Evolutionary conservation across 2,329 filamentous ascomycete species (phyloP), one percentile per base, ranked within the genome.

Genomic region (Claviceps sorghi): DNA sequence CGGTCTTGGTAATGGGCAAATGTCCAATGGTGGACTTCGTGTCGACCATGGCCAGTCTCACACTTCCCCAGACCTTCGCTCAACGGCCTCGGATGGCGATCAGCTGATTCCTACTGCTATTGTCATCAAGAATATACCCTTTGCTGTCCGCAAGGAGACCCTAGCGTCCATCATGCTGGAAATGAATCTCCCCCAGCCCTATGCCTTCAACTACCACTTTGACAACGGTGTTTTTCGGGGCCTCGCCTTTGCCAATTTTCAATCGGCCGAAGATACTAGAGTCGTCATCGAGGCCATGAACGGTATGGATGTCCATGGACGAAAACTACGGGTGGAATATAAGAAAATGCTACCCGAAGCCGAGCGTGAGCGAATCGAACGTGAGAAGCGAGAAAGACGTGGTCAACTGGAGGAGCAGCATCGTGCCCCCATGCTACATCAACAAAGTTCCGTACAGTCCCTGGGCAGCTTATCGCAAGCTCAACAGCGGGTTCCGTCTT

Each of bases 181-280:
- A 21, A 80, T 97, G 77, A 86, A 88, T 59, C 78, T 98, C 41
- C 93, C 93, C 1, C 80, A 97, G 59, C 93, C 93, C 0, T 98
- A 98, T 64, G 93, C 93, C 13, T 98, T 98, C 76, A 98, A 98
- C 74, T 97, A 98, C 64, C 93, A 98, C 69, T 98, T 98, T 64
- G 93, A 98, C 66, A 94, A 95, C 62, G 93, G 93, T 30, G 90
- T 98, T 30, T 98, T 98, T 73, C 79, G 93, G 53, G 93, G 93
- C 7, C 75, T 98, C 50, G 93, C 93, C 2, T 98, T 98, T 72
- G 93, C 93, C 64, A 98, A 98, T 70, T 98, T 97, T 67, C 95
- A 93, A 38, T 95, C 88, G 17, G 82, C 93, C 1, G 87, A 96
- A 58, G 93, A 98, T 68, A 98, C 93, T 0, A 85, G 87, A 13